Base-by-base conservation (phyloP, 2,329 filamentous ascomycete genomes). In the Plenodomus biglobosus region DNA sequence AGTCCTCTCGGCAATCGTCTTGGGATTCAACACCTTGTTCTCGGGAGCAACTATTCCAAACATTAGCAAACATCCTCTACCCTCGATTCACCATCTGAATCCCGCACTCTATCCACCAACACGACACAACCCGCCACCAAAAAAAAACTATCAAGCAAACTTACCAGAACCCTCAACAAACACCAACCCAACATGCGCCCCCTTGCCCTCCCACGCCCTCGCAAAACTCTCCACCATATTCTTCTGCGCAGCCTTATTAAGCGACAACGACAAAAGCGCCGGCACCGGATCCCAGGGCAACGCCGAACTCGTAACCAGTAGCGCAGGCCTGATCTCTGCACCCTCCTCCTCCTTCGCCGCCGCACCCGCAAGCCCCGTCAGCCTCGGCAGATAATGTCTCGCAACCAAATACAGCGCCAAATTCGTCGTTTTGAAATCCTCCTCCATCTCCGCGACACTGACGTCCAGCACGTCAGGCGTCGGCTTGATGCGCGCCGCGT, bases 221-320 rank as follows among this genome's bases (percentile, higher is more conserved):
- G 68, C 57, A 53, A 82, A 63, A 15, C 70, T 76, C 47, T 77
- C 64, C 8, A 79, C 70, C 56, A 82, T 61, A 36, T 78, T 80
- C 16, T 75, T 65, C 67, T 83, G 79, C 0, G 78, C 73, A 1
- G 78, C 76, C 57, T 82, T 82, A 38, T 72, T 72, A 44, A 80
- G 66, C 2, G 76, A 79, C 5, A 82, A 65, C 0, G 76, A 76
- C 17, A 82, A 77, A 0, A 80, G 64, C 19, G 73, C 62, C 3
- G 77, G 75, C 1, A 75, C 58, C 0, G 80, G 80, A 20, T 77
- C 66, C 49, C 73, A 72, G 17, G 76, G 78, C 11, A 82, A 70
- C 38, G 73, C 62, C 19, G 75, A 77, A 63, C 71, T 78, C 0
- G 78, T 80, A 8, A 81, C 77, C 20, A 81, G 66, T 8, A 81